phyloP scores from a whole-genome alignment of 108 stramenopile genomes.

The Pseudonitzschia multistriata region DNA sequence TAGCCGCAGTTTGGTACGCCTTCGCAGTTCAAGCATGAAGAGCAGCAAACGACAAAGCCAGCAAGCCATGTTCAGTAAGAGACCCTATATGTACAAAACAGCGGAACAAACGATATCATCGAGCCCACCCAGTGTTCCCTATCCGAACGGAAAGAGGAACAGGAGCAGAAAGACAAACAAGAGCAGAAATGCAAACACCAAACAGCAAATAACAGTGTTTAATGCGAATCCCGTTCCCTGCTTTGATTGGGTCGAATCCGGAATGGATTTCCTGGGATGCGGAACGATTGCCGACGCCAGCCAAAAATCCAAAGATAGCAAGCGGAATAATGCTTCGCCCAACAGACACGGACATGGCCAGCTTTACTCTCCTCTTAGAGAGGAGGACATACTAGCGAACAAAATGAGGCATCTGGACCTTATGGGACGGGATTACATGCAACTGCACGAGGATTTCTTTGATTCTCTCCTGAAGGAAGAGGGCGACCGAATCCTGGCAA shows the following conservation, averaged over 20 bases:
- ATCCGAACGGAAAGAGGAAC: neutral
- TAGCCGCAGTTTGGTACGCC: constrained; percentile 1
- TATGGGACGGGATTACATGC: constrained; percentile 29
- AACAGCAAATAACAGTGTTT: neutral
- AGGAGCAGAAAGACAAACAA: neutral
- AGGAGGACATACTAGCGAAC: neutral
- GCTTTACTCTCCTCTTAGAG: neutral
- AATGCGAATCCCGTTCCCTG: constrained; percentile 11
- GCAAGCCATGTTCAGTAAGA: neutral
- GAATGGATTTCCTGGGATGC: constrained; percentile 44
- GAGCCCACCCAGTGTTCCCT: neutral
- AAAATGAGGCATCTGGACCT: constrained; percentile 2
- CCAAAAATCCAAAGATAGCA: neutral
- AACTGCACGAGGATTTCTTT: constrained; percentile 50
- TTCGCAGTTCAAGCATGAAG: neutral
- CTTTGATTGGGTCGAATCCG: constrained; percentile 37
- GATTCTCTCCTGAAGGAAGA: constrained; percentile 46
- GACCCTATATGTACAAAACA: constrained; percentile 10
- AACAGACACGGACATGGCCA: neutral
- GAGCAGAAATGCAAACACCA: neutral
- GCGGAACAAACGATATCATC: neutral
- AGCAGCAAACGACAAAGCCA: constrained; percentile 6
- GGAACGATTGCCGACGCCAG: neutral
- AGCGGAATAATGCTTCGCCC: neutral
- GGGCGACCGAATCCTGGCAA: constrained; percentile 1